A percentile compares a stretch with the other conserved stretches of the same genome.
Conservation (phyloP, 495 filamentous ascomycete genomes). For the Penicillium crystallinum region DNA sequence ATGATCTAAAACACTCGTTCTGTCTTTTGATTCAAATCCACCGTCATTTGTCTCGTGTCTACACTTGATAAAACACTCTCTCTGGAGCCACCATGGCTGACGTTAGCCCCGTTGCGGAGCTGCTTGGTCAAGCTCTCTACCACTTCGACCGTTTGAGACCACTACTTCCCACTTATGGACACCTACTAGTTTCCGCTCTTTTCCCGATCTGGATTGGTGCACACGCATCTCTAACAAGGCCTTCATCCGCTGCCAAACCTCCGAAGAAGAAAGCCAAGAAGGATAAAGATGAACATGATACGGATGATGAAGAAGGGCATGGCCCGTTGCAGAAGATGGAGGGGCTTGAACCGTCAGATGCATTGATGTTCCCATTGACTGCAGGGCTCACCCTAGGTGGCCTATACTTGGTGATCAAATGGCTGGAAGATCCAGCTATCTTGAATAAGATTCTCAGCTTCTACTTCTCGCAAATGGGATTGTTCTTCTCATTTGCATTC, state of each 20-base stretch:
- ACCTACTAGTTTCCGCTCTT: slow-evolving; percentile 61
- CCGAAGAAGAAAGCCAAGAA: slow-evolving; percentile 39
- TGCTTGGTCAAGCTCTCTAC: slow-evolving; percentile 45
- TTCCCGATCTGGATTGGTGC: slow-evolving; percentile 69
- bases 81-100: slow-evolving; percentile 31
- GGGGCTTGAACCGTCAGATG: slow-evolving; percentile 73
- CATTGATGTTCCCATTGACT: slow-evolving; percentile 78
- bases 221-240: slow-evolving; percentile 67
- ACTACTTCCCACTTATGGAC: slow-evolving; percentile 59
- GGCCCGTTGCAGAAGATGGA: slow-evolving; percentile 56
- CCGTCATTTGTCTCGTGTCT: background rate
- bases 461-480: slow-evolving; percentile 77
- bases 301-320: slow-evolving; percentile 50
- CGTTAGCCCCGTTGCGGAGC: slow-evolving; percentile 42
- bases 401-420: slow-evolving; percentile 87
- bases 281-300: slow-evolving; percentile 36
- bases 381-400: slow-evolving; percentile 68
- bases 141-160: slow-evolving; percentile 49
- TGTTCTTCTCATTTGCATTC: slow-evolving; percentile 67
- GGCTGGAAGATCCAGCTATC: slow-evolving; percentile 72
- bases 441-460: slow-evolving; percentile 79
- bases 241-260: slow-evolving; percentile 69
- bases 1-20: slow-evolving; percentile 16
- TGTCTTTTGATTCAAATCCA: background rate
- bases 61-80: background rate